These are phyloP conservation scores for Mrakia blollopis DNA, from an alignment of 768 basidiomycete genomes.

Conservation along the genomic window DNA sequence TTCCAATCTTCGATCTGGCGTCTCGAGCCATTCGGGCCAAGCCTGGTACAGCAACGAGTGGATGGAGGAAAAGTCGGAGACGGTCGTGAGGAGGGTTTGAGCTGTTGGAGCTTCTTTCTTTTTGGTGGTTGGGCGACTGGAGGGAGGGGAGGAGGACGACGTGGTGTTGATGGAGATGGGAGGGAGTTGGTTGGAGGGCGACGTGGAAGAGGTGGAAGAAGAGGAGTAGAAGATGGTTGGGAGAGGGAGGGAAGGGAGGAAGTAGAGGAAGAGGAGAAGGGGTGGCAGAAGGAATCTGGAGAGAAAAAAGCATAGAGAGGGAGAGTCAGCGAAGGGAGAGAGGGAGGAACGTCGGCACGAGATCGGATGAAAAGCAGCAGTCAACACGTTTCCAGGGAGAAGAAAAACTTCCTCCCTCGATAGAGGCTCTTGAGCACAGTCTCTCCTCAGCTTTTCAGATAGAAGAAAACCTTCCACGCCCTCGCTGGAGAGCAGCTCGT, in stretches of 20 bases:
- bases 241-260: neutral
- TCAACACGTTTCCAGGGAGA: too few relatives aligned
- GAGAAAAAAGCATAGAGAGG: neutral
- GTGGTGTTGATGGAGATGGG: too few relatives aligned
- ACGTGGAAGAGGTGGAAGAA: slow-evolving; percentile 33
- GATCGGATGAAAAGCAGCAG: too few relatives aligned
- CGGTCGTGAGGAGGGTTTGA: slow-evolving; percentile 9
- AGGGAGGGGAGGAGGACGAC: too few relatives aligned
- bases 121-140: too few relatives aligned
- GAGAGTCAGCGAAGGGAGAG: neutral
- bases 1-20: neutral
- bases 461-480: neutral
- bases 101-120: slow-evolving; percentile 21
- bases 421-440: too few relatives aligned
- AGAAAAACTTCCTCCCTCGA: too few relatives aligned
- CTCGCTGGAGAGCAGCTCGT: neutral
- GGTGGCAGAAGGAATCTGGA: slow-evolving; percentile 30
- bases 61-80: slow-evolving; percentile 24
- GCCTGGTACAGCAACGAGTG: slow-evolving; percentile 5
- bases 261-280: slow-evolving; percentile 28
- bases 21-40: slow-evolving; percentile 19
- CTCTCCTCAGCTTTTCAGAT: too few relatives aligned
- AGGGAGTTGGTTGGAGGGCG: slow-evolving; percentile 6
- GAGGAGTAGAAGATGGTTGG: slow-evolving; percentile 30
- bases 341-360: neutral